Percentiles rank a stretch among this genome's conserved stretches.
These are phyloP conservation scores for Dipodascopsis tothii DNA, from an alignment of 805 yeast genomes.

Conservation along the genomic window DNA sequence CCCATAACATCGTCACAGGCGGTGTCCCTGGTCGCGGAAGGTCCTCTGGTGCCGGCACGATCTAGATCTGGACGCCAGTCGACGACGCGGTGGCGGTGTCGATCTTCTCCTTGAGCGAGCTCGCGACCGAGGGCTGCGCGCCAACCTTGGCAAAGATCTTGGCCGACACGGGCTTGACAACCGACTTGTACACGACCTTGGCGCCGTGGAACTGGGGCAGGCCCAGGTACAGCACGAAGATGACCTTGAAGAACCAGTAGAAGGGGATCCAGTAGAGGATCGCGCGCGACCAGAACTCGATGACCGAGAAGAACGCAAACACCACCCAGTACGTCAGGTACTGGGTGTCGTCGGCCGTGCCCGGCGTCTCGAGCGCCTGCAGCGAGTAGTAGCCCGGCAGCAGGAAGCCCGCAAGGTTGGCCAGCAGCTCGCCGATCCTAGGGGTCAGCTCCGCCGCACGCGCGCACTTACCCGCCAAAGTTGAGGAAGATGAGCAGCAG, in stretches of 20 bases:
- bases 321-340: slow-evolving; percentile 90
- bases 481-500: slow-evolving; percentile 75
- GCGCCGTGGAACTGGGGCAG: slow-evolving; percentile 89
- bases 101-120: slow-evolving; percentile 30
- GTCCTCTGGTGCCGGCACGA: too few species aligned
- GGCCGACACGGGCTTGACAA: slow-evolving; percentile 38
- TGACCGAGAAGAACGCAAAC: slow-evolving; percentile 81
- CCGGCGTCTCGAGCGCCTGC: slow-evolving; percentile 66
- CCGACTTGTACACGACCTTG: slow-evolving; percentile 50
- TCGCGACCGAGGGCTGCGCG: slow-evolving; percentile 13
- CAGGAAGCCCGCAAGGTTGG: slow-evolving; percentile 85
- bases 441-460: neutral
- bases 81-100: slow-evolving; percentile 25
- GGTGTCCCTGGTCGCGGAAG: too few species aligned
- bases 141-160: slow-evolving; percentile 12
- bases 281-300: slow-evolving; percentile 93
- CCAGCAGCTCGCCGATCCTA: slow-evolving; percentile 75
- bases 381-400: slow-evolving; percentile 86
- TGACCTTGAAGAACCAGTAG: slow-evolving; percentile 88
- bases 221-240: slow-evolving; percentile 78
- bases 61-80: slow-evolving; percentile 20
- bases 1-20: too few species aligned
- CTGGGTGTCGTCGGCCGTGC: slow-evolving; percentile 71
- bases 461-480: slow-evolving; percentile 57
- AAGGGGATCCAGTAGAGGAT: slow-evolving; percentile 90